Base-by-base conservation (phyloP, 192 early-diverging fungal species). In the Rhizoclosmatium globosum region DNA sequence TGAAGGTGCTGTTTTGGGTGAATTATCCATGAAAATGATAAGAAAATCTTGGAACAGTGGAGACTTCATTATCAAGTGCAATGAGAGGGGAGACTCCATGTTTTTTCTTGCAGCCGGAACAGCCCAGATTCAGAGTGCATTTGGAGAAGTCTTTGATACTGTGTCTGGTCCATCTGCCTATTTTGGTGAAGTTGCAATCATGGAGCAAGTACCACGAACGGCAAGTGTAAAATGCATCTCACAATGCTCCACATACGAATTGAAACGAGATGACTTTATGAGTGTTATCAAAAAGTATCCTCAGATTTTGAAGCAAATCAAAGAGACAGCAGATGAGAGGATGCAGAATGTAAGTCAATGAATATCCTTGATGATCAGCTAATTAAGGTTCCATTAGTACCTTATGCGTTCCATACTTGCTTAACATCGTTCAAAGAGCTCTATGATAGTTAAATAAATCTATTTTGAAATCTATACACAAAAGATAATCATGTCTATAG, bases 161-260 rank as follows among this genome's bases (percentile, higher is more conserved):
- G 81, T 76, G 17, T 72, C 60, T 23, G 78, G 81, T 2, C 83
- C 82, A 45, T 74, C 81, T 46, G 74, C 84, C 44, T 90, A 72
- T 61, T 90, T 90, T 81, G 89, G 89, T 44, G 89, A 90, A 78
- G 89, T 90, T 0, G 83, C 89, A 38, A 64, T 91, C 7, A 76
- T 90, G 1, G 81, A 89, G 68, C 61, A 89, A 50, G 87, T 89
- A 6, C 86, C 87, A 23, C 70, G 87, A 47, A 89, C 84, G 11
- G 87, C 86, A 39, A 77, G 82, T 19, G 75, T 89, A 23, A 74
- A 76, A 59, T 83, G 84, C 47, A 62, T 21, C 2, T 66, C 75
- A 21, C 65, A 47, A 4, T 89, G 87, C 70, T 86, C 83, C 11
- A 80, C 82, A 0, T 87, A 79, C 65, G 80, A 66, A n/a, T 66